phyloP scores from a whole-genome alignment of 139 green algal species.

The Tetraselmis chui region DNA sequence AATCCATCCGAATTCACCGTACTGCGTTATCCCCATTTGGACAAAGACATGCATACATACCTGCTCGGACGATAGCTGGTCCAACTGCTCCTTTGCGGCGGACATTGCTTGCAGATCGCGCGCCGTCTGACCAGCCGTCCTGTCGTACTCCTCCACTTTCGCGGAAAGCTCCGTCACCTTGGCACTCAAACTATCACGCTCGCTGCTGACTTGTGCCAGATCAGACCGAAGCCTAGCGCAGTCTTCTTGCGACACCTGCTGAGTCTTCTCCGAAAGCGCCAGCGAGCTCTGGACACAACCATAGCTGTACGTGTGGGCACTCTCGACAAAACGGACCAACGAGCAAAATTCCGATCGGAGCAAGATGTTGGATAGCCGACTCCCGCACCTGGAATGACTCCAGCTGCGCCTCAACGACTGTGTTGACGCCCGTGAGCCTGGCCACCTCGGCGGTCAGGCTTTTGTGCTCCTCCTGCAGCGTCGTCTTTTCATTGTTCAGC shows the following conservation, averaged over 20 bases:
- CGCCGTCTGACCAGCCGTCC: background rate
- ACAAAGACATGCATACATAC: background rate
- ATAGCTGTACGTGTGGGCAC: too few species aligned
- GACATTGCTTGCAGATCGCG: background rate
- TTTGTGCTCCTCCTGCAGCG: conserved; percentile 8
- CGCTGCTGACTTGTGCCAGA: background rate
- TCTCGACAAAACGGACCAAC: background rate
- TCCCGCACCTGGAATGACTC: background rate
- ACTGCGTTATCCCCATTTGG: background rate
- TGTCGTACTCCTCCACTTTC: background rate
- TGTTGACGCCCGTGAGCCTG: background rate
- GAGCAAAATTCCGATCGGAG: too few species aligned
- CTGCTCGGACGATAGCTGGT: background rate
- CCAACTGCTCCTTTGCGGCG: background rate
- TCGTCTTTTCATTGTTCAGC: background rate
- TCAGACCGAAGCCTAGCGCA: background rate
- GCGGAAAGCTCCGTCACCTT: background rate
- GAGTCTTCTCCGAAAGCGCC: background rate
- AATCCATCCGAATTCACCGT: conserved; percentile 1
- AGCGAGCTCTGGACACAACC: background rate
- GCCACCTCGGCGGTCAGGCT: background rate
- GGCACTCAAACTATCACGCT: background rate
- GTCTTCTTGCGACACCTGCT: background rate
- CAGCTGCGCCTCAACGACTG: background rate
- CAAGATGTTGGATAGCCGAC: too few species aligned